Conservation (phyloP, 2,329 filamentous ascomycete species). For the Macrophomina phaseolina region DNA sequence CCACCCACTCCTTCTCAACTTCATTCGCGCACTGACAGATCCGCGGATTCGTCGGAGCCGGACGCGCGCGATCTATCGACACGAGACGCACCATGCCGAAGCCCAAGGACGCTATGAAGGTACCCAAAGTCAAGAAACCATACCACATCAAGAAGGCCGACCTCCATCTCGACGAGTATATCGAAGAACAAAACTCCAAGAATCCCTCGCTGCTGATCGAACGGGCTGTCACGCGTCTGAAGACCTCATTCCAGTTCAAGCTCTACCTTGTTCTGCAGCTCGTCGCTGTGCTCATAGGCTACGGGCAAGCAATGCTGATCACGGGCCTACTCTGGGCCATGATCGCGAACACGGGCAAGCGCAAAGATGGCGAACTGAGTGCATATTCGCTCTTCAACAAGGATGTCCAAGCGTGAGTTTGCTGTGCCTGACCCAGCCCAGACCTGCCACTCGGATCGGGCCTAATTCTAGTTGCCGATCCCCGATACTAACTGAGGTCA, state of each 20-base stretch:
- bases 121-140: constrained; percentile 36
- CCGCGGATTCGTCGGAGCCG: neutral
- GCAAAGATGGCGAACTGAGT: constrained; percentile 38
- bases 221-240: constrained; percentile 32
- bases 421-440: neutral
- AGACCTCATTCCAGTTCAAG: constrained; percentile 37
- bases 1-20: neutral
- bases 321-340: constrained; percentile 42
- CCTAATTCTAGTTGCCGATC: constrained; percentile 19
- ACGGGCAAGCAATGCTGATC: constrained; percentile 38
- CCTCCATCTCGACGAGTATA: constrained; percentile 40
- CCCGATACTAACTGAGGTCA: constrained; percentile 9
- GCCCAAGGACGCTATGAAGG: constrained; percentile 6
- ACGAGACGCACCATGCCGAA: constrained; percentile 4
- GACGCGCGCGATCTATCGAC: neutral
- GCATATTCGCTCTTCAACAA: constrained; percentile 41
- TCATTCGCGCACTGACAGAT: neutral
- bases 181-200: constrained; percentile 37
- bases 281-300: constrained; percentile 33
- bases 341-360: constrained; percentile 39
- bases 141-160: constrained; percentile 40
- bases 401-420: constrained; percentile 35
- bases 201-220: constrained; percentile 32
- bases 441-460: constrained; percentile 3
- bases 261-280: constrained; percentile 36